Evolutionary conservation across 352 stramenopile genomes (phyloP).

Genomic region (Phytophthora pinifolia): DNA sequence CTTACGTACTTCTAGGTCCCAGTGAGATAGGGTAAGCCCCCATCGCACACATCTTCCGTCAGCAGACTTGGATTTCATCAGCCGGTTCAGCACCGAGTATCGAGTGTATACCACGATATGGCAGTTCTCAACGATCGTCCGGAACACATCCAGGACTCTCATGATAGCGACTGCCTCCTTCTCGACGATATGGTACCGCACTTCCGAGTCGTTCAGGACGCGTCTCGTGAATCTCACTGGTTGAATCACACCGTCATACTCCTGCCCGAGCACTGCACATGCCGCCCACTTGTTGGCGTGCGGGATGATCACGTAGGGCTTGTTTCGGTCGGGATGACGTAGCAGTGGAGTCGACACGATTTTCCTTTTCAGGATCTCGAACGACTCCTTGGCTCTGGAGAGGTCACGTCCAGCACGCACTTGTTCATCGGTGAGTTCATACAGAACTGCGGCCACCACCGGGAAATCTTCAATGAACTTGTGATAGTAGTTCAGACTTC

Average conservation of each 20-base stretch:
- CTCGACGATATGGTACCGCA: no score
- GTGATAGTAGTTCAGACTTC: slow-evolving; percentile 17
- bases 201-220: no score
- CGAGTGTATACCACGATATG: no score
- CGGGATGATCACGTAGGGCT: not conserved
- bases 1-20: no score
- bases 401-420: not conserved
- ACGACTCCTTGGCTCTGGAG: not conserved
- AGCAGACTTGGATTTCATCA: no score
- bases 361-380: slow-evolving; percentile 6
- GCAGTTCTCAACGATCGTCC: no score
- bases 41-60: no score
- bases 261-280: not conserved
- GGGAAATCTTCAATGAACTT: slow-evolving; percentile 19
- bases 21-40: no score
- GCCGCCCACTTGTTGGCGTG: not conserved
- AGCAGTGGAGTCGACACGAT: not conserved
- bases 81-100: no score
- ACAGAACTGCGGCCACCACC: not conserved
- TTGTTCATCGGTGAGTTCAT: not conserved
- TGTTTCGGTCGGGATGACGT: not conserved
- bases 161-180: no score
- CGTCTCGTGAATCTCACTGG: no score
- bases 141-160: no score
- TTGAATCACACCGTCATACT: not conserved